phyloP scores from a whole-genome alignment of 2,329 filamentous ascomycete species.

The Pseudocercospora vitis region DNA sequence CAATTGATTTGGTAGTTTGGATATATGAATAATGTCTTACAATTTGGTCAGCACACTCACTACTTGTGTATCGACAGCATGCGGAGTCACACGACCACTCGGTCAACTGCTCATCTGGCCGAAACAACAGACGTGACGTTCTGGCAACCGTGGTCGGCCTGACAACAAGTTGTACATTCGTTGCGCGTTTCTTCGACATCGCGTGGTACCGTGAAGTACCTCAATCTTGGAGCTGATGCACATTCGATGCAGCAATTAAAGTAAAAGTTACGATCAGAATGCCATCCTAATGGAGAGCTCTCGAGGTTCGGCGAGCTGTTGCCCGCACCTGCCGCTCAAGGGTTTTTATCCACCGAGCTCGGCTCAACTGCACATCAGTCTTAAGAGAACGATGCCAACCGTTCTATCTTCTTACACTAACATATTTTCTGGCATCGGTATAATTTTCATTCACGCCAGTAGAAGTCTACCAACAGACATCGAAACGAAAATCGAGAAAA shows the following conservation, averaged over 20 bases:
- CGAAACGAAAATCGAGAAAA: not conserved
- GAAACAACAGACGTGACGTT: too few species aligned
- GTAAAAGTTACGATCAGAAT: too few species aligned
- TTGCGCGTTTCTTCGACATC: too few species aligned
- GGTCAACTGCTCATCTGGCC: not conserved
- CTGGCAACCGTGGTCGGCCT: too few species aligned
- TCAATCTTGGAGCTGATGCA: too few species aligned
- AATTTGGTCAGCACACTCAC: not conserved
- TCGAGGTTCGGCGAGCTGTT: constrained; percentile 1
- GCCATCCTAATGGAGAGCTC: too few species aligned
- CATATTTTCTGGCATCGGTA: too few species aligned
- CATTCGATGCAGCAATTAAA: too few species aligned
- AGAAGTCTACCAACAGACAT: not conserved
- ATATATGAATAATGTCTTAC: constrained; percentile 26
- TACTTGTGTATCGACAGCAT: not conserved
- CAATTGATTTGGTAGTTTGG: constrained; percentile 18
- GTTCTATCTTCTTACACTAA: too few species aligned
- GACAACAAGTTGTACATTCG: too few species aligned
- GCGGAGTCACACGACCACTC: not conserved
- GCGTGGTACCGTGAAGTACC: too few species aligned
- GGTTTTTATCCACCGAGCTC: constrained; percentile 5
- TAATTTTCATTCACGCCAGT: not conserved
- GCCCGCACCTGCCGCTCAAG: constrained; percentile 3
- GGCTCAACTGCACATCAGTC: not conserved
- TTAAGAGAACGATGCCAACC: not conserved